Conservation (phyloP, 2,329 filamentous ascomycete genomes). For the Elsinoe necatrix region DNA sequence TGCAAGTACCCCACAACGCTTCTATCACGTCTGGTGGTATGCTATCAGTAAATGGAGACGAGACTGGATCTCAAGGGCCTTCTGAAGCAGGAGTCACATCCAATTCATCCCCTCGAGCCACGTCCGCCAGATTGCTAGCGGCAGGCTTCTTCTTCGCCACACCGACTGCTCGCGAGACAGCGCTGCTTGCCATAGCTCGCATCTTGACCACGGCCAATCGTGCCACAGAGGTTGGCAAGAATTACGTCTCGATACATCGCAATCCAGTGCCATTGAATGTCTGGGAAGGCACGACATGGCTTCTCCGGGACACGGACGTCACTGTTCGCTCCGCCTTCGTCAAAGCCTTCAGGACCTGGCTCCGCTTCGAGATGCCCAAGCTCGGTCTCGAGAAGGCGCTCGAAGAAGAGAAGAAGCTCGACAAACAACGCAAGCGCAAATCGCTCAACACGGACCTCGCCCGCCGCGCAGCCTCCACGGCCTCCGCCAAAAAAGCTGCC, state of each 20-base stretch:
- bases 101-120: slow-evolving; percentile 42
- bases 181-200: slow-evolving; percentile 70
- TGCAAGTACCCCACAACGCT: slow-evolving; percentile 25
- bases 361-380: slow-evolving; percentile 40
- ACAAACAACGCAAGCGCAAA: slow-evolving; percentile 23
- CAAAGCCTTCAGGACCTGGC: slow-evolving; percentile 75
- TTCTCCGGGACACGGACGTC: slow-evolving; percentile 70
- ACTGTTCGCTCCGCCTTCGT: slow-evolving; percentile 77
- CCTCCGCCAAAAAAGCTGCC: slow-evolving; percentile 12
- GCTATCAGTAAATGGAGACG: slow-evolving; percentile 26
- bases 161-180: slow-evolving; percentile 52
- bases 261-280: slow-evolving; percentile 63
- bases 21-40: slow-evolving; percentile 42
- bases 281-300: slow-evolving; percentile 96
- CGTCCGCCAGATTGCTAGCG: slow-evolving; percentile 24
- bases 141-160: slow-evolving; percentile 56
- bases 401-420: slow-evolving; percentile 42
- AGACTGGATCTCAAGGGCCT: slow-evolving; percentile 40
- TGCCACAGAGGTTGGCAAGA: slow-evolving; percentile 38
- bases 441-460: slow-evolving; percentile 37
- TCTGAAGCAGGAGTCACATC: slow-evolving; percentile 36
- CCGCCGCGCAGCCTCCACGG: slow-evolving; percentile 21
- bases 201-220: slow-evolving; percentile 73
- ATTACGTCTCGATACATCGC: slow-evolving; percentile 48
- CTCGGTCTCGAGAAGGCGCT: slow-evolving; percentile 61